Base-by-base conservation (phyloP, 371 early-diverging fungal species). In the Syncephalis fuscata region DNA sequence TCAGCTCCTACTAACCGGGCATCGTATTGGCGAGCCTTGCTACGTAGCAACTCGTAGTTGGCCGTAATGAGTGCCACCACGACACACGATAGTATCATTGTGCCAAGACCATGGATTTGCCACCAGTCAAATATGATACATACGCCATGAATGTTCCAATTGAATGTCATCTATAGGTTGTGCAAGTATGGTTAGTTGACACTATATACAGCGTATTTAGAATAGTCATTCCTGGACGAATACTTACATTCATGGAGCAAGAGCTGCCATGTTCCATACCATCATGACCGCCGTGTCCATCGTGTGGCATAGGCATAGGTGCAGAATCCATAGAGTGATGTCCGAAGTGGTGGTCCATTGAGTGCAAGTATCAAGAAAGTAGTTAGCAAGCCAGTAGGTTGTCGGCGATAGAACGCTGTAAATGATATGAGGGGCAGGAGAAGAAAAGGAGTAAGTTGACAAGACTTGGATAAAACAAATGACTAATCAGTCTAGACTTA, bases 91-190 rank as follows among this genome's bases (percentile, higher is more conserved):
- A 75, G 4, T 5, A 80, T 37, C 23, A 86, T 55, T 8, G 59
- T 61, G 1, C 49, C 11, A 7, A 57, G 52, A 4, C 68, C 65
- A 49, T 73, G 64, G 49, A 83, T 72, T 48, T 74, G 78, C 85
- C 83, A 84, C 62, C 74, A 81, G 48, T 69, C 65, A 52, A 82
- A 80, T 22, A 86, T 68, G 7, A 86, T 68, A 44, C 87, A 86
- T 1, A 82, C 71, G 60, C 83, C 71, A 50, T 80, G 58, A 2
- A 73, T 68, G 51, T 74, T 65, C 85, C 85, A 86, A 59, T 84
- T 86, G 57, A 84, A 76, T 3, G 78, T 50, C 87, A 86, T 86
- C 76, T 82, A 65, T 43, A 20, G 1, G 11, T 7, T 32, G 32
- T 32, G 32, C 32, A 32, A 32, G 7, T 11, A 32, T 55, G 60